Base-by-base conservation (phyloP, 129 eudicot genomes). In the Glebionis coronaria region DNA sequence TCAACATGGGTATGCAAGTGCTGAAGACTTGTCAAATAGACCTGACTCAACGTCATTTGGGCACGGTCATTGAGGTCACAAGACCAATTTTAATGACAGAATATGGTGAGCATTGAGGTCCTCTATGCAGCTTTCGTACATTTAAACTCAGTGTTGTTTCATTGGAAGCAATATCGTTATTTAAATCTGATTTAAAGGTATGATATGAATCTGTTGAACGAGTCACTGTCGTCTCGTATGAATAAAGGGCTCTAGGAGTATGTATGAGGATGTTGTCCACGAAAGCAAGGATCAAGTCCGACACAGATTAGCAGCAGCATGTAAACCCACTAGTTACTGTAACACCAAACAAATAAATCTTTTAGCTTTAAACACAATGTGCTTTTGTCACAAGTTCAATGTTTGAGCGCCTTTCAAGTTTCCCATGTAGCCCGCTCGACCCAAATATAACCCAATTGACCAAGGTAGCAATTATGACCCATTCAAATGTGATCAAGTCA, bases 71-170 rank as follows among this genome's bases (percentile, higher is more conserved):
- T 57, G 63, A 57, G 19, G 42, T 27, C 1, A 57, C 29, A 38
- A 56, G 62, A 56, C 38, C 42, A 29, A 56, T 4, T 56, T 9
- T 9, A 13, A 27, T 4, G 44, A 57, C 42, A 12, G 0, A 2
- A 57, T 13, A 13, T 27, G 63, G 63, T 12, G 19, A 57, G 7
- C 14, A 38, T 53, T 53, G 38, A 27, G 63, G 31, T 57, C 6
- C 44, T 57, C 12, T 57, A 10, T 27, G 63, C 44, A 57, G 40
- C 63, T 27, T 16, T 61, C 66, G 18, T 61, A 61, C 47, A 61
- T 9, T 28, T 29, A 3, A 35, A 9, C 42, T 61, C 27, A 8
- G 47, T 29, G 14, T 60, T 60, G 23, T 60, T 5, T 23, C 63
- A 29, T n/a, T 6, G 1, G 35, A 57, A 35, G 65, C 46, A 14